Evolutionary conservation across 805 yeast species (phyloP).

Genomic region (Monosporozyma aerobia): DNA sequence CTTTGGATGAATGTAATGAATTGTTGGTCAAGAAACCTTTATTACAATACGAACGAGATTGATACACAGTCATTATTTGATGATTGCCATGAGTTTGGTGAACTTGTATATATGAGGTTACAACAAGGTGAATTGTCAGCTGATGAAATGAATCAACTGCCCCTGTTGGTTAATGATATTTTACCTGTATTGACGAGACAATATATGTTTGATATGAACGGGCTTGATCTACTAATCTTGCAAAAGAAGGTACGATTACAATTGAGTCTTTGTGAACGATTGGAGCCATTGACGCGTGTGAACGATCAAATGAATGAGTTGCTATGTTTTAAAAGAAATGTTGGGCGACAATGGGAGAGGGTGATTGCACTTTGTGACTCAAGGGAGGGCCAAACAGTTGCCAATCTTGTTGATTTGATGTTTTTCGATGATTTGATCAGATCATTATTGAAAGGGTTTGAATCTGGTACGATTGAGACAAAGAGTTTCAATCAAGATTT

Average conservation of each 20-base stretch:
- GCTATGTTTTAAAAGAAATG: not conserved
- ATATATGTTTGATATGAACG: constrained; percentile 2
- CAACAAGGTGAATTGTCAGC: not conserved
- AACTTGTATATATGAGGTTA: not conserved
- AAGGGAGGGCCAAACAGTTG: not conserved
- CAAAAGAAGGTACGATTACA: constrained; percentile 1
- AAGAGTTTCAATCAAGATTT: not conserved
- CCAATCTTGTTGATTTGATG: not conserved
- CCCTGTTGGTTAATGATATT: not conserved
- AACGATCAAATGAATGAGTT: not conserved
- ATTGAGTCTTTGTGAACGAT: not conserved
- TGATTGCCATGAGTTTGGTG: not conserved
- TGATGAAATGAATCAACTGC: not conserved
- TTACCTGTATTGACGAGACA: constrained; percentile 2
- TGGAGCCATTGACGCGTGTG: not conserved
- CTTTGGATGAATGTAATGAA: constrained; percentile 1
- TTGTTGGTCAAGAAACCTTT: constrained; percentile 2
- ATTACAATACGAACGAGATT: not conserved
- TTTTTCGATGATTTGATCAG: not conserved
- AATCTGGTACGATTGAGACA: not conserved
- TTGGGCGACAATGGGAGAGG: constrained; percentile 1
- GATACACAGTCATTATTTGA: not conserved
- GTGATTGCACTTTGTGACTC: not conserved
- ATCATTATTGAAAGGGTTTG: not conserved
- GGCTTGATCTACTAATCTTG: not conserved